A percentile compares a stretch with the other conserved stretches of the same genome.
These are phyloP conservation scores for Phalaenopsis aphrodite DNA, from an alignment of 106 monocot species.

Conservation along the genomic window DNA sequence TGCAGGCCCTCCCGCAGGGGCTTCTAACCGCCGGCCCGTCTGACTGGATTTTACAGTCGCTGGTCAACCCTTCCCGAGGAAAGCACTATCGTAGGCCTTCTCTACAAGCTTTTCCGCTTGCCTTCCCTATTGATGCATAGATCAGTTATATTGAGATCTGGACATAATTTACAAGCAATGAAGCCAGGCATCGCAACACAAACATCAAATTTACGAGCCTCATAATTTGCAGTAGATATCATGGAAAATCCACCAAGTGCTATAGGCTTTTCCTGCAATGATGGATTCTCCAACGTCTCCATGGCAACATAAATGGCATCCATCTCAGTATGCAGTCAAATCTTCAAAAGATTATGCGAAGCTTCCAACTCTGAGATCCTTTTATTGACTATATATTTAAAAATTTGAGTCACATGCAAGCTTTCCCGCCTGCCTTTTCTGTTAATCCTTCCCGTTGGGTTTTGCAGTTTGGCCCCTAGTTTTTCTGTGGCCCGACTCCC, in stretches of 20 bases:
- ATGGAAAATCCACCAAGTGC: constrained; percentile 97
- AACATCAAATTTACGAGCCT: constrained; percentile 98
- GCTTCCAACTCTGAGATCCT: constrained; percentile 71
- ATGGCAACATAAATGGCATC: constrained; percentile 99
- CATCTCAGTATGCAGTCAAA: constrained; percentile 94
- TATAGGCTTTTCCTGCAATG: constrained; percentile 73
- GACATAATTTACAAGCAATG: constrained; percentile 86
- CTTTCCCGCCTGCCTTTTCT: too few relatives aligned
- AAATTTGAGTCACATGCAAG: too few relatives aligned
- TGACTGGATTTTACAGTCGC: too few relatives aligned
- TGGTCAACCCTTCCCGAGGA: too few relatives aligned
- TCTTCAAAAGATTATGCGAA: constrained; percentile 79
- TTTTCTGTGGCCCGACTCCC: too few relatives aligned
- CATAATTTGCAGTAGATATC: constrained; percentile 98
- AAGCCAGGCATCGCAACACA: constrained; percentile 99
- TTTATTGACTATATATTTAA: constrained; percentile 34
- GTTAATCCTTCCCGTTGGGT: too few relatives aligned
- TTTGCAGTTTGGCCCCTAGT: too few relatives aligned
- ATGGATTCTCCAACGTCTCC: constrained; percentile 81
- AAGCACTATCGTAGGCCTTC: too few relatives aligned
- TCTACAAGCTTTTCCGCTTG: too few relatives aligned
- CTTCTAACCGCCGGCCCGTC: too few relatives aligned
- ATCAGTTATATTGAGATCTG: constrained; percentile 75
- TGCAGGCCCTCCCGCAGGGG: too few relatives aligned
- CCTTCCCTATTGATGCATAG: constrained; percentile 41